Base-by-base conservation (phyloP, 495 filamentous ascomycete species). In the Lophium mytilinum region DNA sequence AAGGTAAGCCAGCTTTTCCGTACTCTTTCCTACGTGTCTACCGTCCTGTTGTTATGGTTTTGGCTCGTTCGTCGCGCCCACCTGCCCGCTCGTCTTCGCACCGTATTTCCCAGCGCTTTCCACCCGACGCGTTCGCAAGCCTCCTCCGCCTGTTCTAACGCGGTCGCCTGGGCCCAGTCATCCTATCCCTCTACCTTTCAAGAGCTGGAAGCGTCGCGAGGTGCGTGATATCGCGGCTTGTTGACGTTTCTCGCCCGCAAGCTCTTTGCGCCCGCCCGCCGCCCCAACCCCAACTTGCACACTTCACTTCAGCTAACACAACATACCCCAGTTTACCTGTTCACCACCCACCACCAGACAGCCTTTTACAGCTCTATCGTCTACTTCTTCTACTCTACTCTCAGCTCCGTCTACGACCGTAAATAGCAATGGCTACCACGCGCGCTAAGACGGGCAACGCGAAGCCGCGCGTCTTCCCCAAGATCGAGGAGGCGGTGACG, bases 371-470 rank as follows among this genome's bases (percentile, higher is more conserved):
- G 24, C 24, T 30, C 46, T 5, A 30, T 6, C 24, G 24, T 3
- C 6, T 30, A 30, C 24, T 30, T 2, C 24, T 30, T 3, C 6
- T 30, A n/a, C 24, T 30, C 24, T 30, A 36, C 36, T 30, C 2
- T 24, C 14, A 54, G n/a, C 10, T 18, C 3, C 33, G 1, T 5
- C 15, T 15, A 36, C 10, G 37, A 41, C 15, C 34, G 47, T 15
- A 24, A 37, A 40, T 36, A 30, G 53, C 52, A 53, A 58, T 59
- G 47, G 57, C 63, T 11, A 49, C 58, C 15, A 69, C 67, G 9
- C 67, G 67, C 57, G 55, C 66, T 18, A 55, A 41, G 17, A 68
- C 66, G n/a, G 67, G 67, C 57, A 54, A 61, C 55, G 58, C 52
- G 46, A 59, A 61, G 36, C 66, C 66, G 34, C 65, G 62, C 61